phyloP scores from a whole-genome alignment of 2,329 filamentous ascomycete genomes.

The Ophiostoma pallidulum region DNA sequence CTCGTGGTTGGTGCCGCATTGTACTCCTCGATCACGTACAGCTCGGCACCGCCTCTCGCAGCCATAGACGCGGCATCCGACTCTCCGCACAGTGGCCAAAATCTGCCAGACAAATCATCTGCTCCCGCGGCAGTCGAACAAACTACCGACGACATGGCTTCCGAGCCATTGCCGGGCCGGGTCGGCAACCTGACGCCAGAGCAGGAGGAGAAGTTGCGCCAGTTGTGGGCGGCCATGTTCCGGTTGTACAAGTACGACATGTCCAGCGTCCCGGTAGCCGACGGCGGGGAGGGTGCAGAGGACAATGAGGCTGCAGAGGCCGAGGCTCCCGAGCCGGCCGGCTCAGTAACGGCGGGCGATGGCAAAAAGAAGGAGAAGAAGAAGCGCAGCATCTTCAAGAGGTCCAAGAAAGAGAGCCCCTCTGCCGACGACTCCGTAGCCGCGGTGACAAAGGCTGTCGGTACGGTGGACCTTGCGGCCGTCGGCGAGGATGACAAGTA shows the following conservation, averaged over 20 bases:
- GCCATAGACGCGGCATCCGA: neutral
- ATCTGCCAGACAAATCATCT: neutral
- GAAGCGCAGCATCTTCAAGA: conserved; percentile 59
- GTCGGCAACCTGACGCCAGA: conserved; percentile 82
- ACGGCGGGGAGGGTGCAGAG: conserved; percentile 22
- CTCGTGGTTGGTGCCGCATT: conserved; percentile 1
- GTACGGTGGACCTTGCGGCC: conserved; percentile 11
- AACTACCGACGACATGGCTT: conserved; percentile 15
- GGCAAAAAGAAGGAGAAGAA: conserved; percentile 56
- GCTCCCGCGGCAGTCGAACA: neutral
- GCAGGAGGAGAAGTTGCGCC: conserved; percentile 77
- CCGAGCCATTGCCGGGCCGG: conserved; percentile 53
- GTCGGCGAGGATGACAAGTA: conserved; percentile 74
- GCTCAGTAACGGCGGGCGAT: conserved; percentile 19
- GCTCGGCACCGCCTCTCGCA: neutral
- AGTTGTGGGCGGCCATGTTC: conserved; percentile 72
- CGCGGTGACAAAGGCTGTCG: conserved; percentile 2
- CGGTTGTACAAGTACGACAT: conserved; percentile 60
- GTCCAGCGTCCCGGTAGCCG: conserved; percentile 22
- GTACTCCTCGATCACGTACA: neutral
- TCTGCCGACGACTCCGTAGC: neutral
- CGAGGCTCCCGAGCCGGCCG: conserved; percentile 17
- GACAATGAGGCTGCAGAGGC: conserved; percentile 18
- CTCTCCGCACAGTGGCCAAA: neutral
- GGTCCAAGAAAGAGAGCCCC: conserved; percentile 32